Base-by-base conservation (phyloP, 1,284 basidiomycete genomes). In the Puccinia polysora region DNA sequence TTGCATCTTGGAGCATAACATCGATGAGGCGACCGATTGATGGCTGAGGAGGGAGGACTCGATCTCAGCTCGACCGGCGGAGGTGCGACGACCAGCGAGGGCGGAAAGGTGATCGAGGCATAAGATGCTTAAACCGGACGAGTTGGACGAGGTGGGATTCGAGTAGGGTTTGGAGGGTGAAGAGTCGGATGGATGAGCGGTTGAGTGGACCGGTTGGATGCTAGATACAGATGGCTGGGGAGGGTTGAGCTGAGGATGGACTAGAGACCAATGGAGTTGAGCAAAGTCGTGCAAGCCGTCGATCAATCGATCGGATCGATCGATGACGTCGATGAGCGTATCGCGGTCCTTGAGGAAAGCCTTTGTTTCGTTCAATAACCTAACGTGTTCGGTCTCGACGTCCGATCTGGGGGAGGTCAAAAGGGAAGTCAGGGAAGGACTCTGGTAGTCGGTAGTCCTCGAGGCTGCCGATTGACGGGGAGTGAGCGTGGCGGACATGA, bases 321-420 rank as follows among this genome's bases (percentile, higher is more conserved):
- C 47, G 65, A 69, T 69, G 36, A 69, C 65, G 25, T 18, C 30
- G 40, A 69, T 34, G n/a, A 69, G 38, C 4, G 52, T 58, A 49
- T 69, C 65, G 34, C 65, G 65, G 30, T 69, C 65, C 14, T 59
- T 45, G 12, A 69, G 25, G 12, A 69, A 69, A 32, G 53, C 47
- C 55, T 59, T 69, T 2, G 65, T 69, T n/a, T 69, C 65, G 25
- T 30, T 10, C 15, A 69, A 34, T 15, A 69, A 25, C 43, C 45
- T 43, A 36, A 43, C 30, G 2, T 52, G 25, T 40, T 67, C 64
- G 12, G 32, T 36, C 12, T 67, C 64, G 25, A 50, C n/a, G 38
- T 67, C 32, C 8, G 52, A 55, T 20, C 8, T 38, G 14, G 49
- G 30, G 3, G 56, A 58, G 4, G 56, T n/a, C n/a, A n/a, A n/a